Evolutionary conservation across 169 alveolate species (phyloP), one percentile per base, ranked within the genome.

Genomic region (Babesia microti): DNA sequence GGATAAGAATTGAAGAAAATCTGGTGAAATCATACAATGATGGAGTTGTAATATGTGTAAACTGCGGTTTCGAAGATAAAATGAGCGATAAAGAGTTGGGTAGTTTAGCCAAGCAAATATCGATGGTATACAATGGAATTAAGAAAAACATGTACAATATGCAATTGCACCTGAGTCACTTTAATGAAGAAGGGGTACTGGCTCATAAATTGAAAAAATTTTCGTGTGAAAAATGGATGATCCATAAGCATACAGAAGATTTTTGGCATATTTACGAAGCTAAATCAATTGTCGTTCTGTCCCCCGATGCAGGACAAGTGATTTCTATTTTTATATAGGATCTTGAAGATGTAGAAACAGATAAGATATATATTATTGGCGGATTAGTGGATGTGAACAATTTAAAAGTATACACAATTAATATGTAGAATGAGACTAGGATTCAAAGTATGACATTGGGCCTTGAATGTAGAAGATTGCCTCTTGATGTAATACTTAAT

Each of bases 251-350:
- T 24, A 24, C 29, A 18, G 29, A 45, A 14, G 37, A 34, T 19
- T 65, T 33, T 50, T 65, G 76, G 76, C 58, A 65, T 0, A 23
- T 65, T 11, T 50, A 39, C 32, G 70, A 65, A 34, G 22, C 14
- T 11, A 21, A 55, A 11, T 24, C 53, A 4, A 26, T 54, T 7
- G 40, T 65, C 2, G 76, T 65, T 2, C 76, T 65, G 2, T 30
- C 76, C 4, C 76, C 76, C 24, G 76, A 65, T 19, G 68, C 76
- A 15, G 54, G 26, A 9, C 58, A 52, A 41, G 63, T 52, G 21
- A 14, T 3, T 18, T 18, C 3, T 9, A 40, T 7, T 0, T 42
- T 15, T n/a, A 15, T 1, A 3, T 37, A 50, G 49, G 27, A 15
- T 27, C 22, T 65, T 9, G 76, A 65, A 21, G 70, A 54, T 4